These are phyloP conservation scores for Aspergillus brunneoviolaceus DNA, from an alignment of 2,329 filamentous ascomycete genomes.

Conservation along the genomic window DNA sequence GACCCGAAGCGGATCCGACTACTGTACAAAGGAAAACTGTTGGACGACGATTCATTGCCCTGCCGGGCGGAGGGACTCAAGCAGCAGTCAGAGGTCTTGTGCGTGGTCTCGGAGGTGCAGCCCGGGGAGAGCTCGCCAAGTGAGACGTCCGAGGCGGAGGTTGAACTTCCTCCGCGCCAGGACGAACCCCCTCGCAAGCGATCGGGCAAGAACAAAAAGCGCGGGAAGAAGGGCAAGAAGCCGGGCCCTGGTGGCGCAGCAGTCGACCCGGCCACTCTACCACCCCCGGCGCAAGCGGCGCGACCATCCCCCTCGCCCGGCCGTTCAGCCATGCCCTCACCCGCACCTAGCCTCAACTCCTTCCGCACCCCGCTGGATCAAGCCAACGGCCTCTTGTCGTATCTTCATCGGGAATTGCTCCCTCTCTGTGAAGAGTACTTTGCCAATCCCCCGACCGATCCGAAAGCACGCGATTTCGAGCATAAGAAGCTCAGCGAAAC, in stretches of 20 bases:
- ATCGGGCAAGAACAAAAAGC: constrained; percentile 26
- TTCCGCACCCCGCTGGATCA: constrained; percentile 38
- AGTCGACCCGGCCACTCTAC: constrained; percentile 13
- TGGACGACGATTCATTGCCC: constrained; percentile 42
- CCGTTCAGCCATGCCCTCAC: constrained; percentile 23
- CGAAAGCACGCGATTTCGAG: constrained; percentile 43
- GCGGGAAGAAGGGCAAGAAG: constrained; percentile 25
- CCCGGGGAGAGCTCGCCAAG: constrained; percentile 31
- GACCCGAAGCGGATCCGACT: constrained; percentile 43
- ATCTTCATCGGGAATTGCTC: constrained; percentile 38
- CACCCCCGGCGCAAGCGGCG: constrained; percentile 18
- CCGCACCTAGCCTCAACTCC: constrained; percentile 36
- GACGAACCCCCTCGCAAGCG: constrained; percentile 11
- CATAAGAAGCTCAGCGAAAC: constrained; percentile 46
- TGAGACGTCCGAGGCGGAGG: constrained; percentile 34
- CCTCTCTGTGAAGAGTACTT: constrained; percentile 43
- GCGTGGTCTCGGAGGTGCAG: constrained; percentile 44
- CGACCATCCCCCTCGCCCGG: constrained; percentile 19
- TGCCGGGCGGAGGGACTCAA: constrained; percentile 48
- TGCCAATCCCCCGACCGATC: constrained; percentile 39
- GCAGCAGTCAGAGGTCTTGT: constrained; percentile 49
- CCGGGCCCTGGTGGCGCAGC: constrained; percentile 17
- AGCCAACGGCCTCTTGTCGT: constrained; percentile 37
- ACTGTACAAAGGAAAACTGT: constrained; percentile 48
- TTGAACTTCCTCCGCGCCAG: constrained; percentile 15